A percentile compares a stretch with the other conserved stretches of the same genome.
phyloP scores from a whole-genome alignment of 139 green algal genomes.

The Cymbomonas tetramitiformis region DNA sequence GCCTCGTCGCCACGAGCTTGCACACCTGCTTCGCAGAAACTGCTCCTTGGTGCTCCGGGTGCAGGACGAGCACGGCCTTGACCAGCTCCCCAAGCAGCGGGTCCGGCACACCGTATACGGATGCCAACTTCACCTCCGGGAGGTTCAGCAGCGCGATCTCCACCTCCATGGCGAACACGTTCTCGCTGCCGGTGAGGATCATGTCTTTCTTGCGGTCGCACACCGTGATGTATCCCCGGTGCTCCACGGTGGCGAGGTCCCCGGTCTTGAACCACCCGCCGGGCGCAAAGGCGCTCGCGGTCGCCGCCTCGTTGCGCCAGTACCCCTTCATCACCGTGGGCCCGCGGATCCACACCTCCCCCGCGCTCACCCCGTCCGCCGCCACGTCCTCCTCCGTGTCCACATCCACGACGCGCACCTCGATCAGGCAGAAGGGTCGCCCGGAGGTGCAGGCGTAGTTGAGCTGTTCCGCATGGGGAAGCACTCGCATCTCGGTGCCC shows the following conservation, averaged over 20 bases:
- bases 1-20: constrained; percentile 2
- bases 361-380: not conserved
- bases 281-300: not conserved
- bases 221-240: constrained; percentile 5
- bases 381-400: not conserved
- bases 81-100: constrained; percentile 52
- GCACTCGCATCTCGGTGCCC: constrained; percentile 17
- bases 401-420: constrained; percentile 8
- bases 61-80: constrained; percentile 9
- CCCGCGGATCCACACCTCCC: constrained; percentile 8
- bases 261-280: constrained; percentile 19
- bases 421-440: constrained; percentile 3
- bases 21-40: not conserved
- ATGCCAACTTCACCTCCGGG: constrained; percentile 42
- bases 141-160: constrained; percentile 57
- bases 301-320: not conserved
- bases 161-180: constrained; percentile 76
- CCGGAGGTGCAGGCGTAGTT: constrained; percentile 4
- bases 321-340: constrained; percentile 15
- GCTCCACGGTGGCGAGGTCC: constrained; percentile 8
- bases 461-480: too few species aligned
- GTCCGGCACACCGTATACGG: constrained; percentile 58
- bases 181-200: constrained; percentile 43
- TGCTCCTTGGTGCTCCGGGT: not conserved
- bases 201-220: constrained; percentile 20